These are phyloP conservation scores for Leishmania major DNA, from an alignment of 208 protist genomes.

Conservation along the genomic window DNA sequence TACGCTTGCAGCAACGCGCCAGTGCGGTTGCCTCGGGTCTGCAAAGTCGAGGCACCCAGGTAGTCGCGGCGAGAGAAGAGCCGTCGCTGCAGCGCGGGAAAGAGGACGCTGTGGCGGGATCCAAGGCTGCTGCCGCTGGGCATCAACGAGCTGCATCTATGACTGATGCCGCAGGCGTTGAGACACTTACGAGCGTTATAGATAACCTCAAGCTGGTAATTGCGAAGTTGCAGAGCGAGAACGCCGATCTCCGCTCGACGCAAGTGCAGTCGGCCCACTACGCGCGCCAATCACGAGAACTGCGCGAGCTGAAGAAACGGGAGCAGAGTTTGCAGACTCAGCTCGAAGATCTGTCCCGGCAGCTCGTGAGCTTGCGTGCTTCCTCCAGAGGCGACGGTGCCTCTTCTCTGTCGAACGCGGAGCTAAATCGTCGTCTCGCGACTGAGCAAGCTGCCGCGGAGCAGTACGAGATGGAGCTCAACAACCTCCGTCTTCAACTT, in stretches of 20 bases:
- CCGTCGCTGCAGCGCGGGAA: constrained; percentile 8
- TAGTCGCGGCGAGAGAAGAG: constrained; percentile 26
- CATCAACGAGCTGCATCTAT: constrained; percentile 1
- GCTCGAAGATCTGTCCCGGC: constrained; percentile 20
- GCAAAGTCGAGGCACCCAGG: constrained; percentile 48
- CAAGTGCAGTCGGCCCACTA: constrained; percentile 36
- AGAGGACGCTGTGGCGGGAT: neutral
- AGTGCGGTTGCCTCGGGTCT: neutral
- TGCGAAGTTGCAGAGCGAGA: constrained; percentile 74
- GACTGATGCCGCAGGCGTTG: constrained; percentile 14
- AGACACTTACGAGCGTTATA: constrained; percentile 58
- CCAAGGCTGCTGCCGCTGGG: constrained; percentile 10
- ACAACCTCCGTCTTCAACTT: constrained; percentile 48
- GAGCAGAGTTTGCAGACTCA: constrained; percentile 51
- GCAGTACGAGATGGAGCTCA: constrained; percentile 61
- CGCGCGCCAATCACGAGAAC: constrained; percentile 61
- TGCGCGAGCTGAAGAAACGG: constrained; percentile 47
- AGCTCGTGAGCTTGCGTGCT: constrained; percentile 25
- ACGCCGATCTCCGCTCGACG: constrained; percentile 43
- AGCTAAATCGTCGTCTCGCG: constrained; percentile 55
- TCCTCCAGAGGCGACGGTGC: constrained; percentile 14
- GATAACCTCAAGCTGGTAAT: constrained; percentile 82
- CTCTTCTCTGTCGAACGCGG: constrained; percentile 7
- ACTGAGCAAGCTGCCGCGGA: constrained; percentile 57
- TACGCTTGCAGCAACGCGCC: neutral